A percentile compares a stretch with the other conserved stretches of the same genome.
Conservation (phyloP, 441 rosid genomes). For the Euphorbia corollata region DNA sequence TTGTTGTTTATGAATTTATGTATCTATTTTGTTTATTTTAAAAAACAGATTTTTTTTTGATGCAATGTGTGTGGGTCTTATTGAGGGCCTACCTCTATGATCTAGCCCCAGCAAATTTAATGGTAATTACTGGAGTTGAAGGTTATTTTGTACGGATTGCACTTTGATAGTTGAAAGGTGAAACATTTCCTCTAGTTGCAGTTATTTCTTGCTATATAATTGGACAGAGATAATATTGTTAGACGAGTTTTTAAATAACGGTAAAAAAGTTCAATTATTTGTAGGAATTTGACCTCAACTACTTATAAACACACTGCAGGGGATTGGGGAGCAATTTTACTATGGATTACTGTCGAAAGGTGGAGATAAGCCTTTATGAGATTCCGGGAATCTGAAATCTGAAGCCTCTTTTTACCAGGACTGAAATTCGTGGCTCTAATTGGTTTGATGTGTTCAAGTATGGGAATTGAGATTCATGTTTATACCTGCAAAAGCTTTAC, state of each 20-base stretch:
- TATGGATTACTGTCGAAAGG: neutral
- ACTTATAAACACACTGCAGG: slow-evolving; percentile 12
- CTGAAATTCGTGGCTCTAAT: slow-evolving; percentile 9
- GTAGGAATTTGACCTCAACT: slow-evolving; percentile 15
- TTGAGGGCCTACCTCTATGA: slow-evolving; percentile 29
- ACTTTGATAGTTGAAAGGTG: slow-evolving; percentile 23
- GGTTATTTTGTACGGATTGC: slow-evolving; percentile 16
- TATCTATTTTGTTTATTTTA: neutral
- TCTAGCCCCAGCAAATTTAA: slow-evolving; percentile 23
- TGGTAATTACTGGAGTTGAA: slow-evolving; percentile 39
- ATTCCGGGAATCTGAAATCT: slow-evolving; percentile 10
- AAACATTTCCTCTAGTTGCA: slow-evolving; percentile 14
- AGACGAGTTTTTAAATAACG: slow-evolving; percentile 12
- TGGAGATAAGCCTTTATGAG: neutral
- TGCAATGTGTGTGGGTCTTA: slow-evolving; percentile 23
- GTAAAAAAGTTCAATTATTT: slow-evolving; percentile 6
- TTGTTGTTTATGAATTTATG: neutral
- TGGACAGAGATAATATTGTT: slow-evolving; percentile 15
- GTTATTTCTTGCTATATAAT: slow-evolving; percentile 24
- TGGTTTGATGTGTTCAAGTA: neutral
- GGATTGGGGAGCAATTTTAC: slow-evolving; percentile 13
- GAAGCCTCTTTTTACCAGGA: neutral
- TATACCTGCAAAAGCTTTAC: slow-evolving; percentile 12
- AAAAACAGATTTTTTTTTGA: slow-evolving; percentile 3
- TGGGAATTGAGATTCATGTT: slow-evolving; percentile 13